Percentiles rank a stretch among this genome's conserved stretches.
phyloP scores from a whole-genome alignment of 2,329 filamentous ascomycete genomes.

The Dactylellina leptospora region DNA sequence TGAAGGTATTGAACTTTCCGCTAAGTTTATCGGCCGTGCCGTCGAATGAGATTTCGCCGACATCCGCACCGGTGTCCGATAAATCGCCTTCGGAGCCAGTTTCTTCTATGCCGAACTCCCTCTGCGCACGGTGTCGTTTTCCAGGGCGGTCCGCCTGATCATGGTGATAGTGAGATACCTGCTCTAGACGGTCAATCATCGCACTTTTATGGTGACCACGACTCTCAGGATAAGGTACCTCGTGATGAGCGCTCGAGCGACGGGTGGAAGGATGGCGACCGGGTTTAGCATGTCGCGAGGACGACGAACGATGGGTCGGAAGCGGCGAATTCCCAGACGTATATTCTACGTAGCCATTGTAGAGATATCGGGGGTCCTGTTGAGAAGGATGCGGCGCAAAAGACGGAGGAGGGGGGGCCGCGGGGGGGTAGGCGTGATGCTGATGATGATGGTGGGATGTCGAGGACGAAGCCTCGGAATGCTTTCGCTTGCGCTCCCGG shows the following conservation, averaged over 20 bases:
- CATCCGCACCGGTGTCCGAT: constrained; percentile 51
- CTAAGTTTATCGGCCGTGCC: constrained; percentile 29
- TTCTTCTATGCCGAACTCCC: constrained; percentile 32
- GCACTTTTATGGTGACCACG: neutral
- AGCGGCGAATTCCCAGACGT: constrained; percentile 28
- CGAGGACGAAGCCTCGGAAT: constrained; percentile 9
- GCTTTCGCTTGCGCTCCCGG: constrained; percentile 48
- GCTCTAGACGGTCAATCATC: neutral
- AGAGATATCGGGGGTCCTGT: constrained; percentile 31
- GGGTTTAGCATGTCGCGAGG: neutral
- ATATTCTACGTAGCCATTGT: constrained; percentile 42
- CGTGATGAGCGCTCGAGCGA: constrained; percentile 13
- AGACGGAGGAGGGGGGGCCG: constrained; percentile 4
- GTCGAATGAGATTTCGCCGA: constrained; percentile 43
- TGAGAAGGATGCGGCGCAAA: too few species aligned
- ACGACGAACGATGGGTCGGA: constrained; percentile 1
- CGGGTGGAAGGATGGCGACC: constrained; percentile 10
- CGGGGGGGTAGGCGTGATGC: neutral
- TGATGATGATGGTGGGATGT: constrained; percentile 15
- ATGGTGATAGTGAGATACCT: constrained; percentile 6
- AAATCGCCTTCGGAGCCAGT: constrained; percentile 34
- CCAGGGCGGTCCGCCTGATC: constrained; percentile 33
- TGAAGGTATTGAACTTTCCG: constrained; percentile 53
- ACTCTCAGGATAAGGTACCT: constrained; percentile 8
- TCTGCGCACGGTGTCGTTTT: constrained; percentile 37